phyloP scores from a whole-genome alignment of 345 rosid species.

The Odontarrhena argentea region DNA sequence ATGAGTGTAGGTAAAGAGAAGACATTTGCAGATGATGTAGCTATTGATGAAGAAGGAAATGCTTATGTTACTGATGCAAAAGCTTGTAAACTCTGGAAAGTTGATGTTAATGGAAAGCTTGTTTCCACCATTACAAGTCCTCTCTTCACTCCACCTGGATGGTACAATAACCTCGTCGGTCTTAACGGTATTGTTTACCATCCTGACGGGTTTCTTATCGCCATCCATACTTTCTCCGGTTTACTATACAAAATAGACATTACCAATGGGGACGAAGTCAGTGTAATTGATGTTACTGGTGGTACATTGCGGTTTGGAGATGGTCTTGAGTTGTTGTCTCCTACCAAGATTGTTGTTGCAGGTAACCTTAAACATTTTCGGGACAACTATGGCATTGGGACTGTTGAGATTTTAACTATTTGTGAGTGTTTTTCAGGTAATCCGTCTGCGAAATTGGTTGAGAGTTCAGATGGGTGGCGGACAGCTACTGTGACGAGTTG shows the following conservation, averaged over 20 bases:
- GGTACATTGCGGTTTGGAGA: constrained; percentile 71
- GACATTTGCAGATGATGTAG: constrained; percentile 82
- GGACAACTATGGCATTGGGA: not conserved
- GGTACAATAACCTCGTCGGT: constrained; percentile 67
- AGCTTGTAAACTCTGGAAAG: constrained; percentile 72
- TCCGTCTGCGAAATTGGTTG: constrained; percentile 67
- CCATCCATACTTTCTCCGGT: constrained; percentile 72
- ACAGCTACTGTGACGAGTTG: constrained; percentile 65
- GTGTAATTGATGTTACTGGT: constrained; percentile 53
- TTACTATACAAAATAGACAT: constrained; percentile 61
- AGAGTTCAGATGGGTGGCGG: constrained; percentile 84
- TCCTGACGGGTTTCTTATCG: constrained; percentile 77
- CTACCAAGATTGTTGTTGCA: constrained; percentile 78
- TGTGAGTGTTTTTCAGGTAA: constrained; percentile 45
- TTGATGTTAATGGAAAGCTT: constrained; percentile 61
- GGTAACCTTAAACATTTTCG: constrained; percentile 9
- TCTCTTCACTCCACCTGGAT: constrained; percentile 62
- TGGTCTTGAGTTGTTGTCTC: constrained; percentile 69
- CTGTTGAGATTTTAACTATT: not conserved
- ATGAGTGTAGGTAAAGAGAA: constrained; percentile 50
- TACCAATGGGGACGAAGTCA: constrained; percentile 48
- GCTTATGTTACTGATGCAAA: constrained; percentile 76
- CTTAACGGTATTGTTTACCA: constrained; percentile 88
- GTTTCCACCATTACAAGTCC: constrained; percentile 56
- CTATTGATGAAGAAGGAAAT: constrained; percentile 68